phyloP scores from a whole-genome alignment of 2,329 filamentous ascomycete species.

The Hymenoscyphus infarciens region DNA sequence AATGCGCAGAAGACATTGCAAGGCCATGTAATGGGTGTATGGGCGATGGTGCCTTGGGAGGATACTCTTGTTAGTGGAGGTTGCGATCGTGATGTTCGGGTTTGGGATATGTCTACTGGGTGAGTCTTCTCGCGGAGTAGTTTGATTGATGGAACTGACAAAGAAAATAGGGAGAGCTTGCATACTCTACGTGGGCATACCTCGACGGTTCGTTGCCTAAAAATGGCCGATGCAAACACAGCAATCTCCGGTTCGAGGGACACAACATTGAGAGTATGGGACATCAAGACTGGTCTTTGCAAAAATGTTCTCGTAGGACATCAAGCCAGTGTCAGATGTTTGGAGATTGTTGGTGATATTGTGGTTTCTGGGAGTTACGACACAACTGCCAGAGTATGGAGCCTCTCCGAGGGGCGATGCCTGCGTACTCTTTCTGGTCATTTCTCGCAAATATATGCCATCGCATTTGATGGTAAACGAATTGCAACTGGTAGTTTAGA shows the following conservation, averaged over 20 bases:
- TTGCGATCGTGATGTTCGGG: conserved; percentile 92
- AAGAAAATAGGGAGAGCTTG: conserved; percentile 57
- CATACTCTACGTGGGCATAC: conserved; percentile 91
- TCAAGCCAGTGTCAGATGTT: conserved; percentile 89
- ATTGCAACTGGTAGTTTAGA: conserved; percentile 95
- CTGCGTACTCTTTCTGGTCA: conserved; percentile 86
- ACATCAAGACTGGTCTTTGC: conserved; percentile 83
- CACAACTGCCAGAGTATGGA: conserved; percentile 95
- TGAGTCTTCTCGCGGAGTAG: conserved; percentile 45
- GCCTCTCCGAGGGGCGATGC: conserved; percentile 91
- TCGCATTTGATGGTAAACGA: conserved; percentile 90
- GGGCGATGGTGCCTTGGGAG: conserved; percentile 99
- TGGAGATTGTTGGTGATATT: conserved; percentile 94
- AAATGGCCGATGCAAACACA: conserved; percentile 92
- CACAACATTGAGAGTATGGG: conserved; percentile 92
- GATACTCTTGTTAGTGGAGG: conserved; percentile 93
- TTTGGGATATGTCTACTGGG: conserved; percentile 95
- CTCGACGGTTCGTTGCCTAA: conserved; percentile 91
- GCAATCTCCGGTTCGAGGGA: conserved; percentile 96
- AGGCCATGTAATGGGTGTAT: conserved; percentile 98
- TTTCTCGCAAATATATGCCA: conserved; percentile 98
- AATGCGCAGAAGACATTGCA: conserved; percentile 83
- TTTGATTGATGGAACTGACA: conserved; percentile 29
- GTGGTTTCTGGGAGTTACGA: conserved; percentile 99
- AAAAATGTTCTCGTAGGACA: conserved; percentile 90